A percentile compares a stretch with the other conserved stretches of the same genome.
phyloP scores from a whole-genome alignment of 495 filamentous ascomycete genomes.

The Recurvomyces mirabilis region DNA sequence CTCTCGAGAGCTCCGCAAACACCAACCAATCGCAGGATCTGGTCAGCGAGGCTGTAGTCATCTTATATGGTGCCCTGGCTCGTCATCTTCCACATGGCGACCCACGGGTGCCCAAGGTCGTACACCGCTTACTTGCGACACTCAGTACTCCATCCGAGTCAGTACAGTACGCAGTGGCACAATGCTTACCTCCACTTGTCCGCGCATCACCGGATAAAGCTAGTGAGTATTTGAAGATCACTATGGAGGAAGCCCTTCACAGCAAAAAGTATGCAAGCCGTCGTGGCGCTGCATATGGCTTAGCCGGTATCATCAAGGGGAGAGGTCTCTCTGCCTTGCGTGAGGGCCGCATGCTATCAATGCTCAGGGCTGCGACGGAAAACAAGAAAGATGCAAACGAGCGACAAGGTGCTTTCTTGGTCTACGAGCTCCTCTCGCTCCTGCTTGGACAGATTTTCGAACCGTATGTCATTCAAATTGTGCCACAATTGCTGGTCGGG shows the following conservation, averaged over 20 bases:
- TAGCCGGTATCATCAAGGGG: slow-evolving; percentile 80
- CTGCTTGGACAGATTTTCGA: slow-evolving; percentile 83
- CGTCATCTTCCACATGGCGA: slow-evolving; percentile 77
- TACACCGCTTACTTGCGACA: slow-evolving; percentile 71
- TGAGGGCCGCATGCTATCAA: slow-evolving; percentile 75
- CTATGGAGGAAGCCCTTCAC: slow-evolving; percentile 66
- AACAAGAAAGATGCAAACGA: slow-evolving; percentile 86
- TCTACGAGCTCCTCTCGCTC: slow-evolving; percentile 77
- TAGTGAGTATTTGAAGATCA: slow-evolving; percentile 64
- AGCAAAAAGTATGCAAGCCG: slow-evolving; percentile 83
- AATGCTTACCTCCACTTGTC: slow-evolving; percentile 82
- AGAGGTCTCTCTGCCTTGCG: slow-evolving; percentile 70
- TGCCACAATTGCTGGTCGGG: slow-evolving; percentile 75
- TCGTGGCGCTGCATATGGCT: slow-evolving; percentile 86
- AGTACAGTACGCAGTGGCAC: slow-evolving; percentile 90
- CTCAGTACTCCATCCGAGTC: slow-evolving; percentile 92
- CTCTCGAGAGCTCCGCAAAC: slow-evolving; percentile 70
- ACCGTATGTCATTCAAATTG: slow-evolving; percentile 89
- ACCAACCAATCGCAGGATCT: slow-evolving; percentile 66
- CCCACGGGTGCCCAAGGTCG: slow-evolving; percentile 68
- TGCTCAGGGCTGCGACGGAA: slow-evolving; percentile 64
- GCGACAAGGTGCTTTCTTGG: slow-evolving; percentile 78
- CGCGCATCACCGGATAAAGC: slow-evolving; percentile 65
- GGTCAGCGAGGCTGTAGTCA: slow-evolving; percentile 92
- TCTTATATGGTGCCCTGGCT: slow-evolving; percentile 88